Evolutionary conservation across 192 early-diverging fungal genomes (phyloP).

Genomic region (Coemansia sp.): DNA sequence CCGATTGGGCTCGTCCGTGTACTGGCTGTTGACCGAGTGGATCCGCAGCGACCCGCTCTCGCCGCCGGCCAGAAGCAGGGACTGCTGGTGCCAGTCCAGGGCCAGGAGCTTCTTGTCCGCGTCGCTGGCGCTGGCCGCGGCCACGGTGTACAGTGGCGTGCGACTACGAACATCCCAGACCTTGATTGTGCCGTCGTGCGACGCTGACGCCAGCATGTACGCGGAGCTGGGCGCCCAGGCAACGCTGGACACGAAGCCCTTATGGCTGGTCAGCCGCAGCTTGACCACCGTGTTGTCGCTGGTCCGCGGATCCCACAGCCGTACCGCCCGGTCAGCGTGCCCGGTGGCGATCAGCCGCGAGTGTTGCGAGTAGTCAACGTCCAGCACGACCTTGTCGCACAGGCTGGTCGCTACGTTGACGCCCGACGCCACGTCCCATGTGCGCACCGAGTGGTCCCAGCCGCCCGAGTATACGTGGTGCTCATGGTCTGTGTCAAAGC

Average conservation of each 20-base stretch:
- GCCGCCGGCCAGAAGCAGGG: slow-evolving; percentile 45
- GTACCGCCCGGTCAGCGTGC: slow-evolving; percentile 74
- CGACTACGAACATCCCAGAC: slow-evolving; percentile 95
- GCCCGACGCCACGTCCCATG: slow-evolving; percentile 82
- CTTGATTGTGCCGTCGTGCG: slow-evolving; percentile 82
- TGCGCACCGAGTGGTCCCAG: slow-evolving; percentile 88
- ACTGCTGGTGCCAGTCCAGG: slow-evolving; percentile 48
- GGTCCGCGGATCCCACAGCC: slow-evolving; percentile 88
- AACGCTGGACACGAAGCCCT: slow-evolving; percentile 79
- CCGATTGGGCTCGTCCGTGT: slow-evolving; percentile 6
- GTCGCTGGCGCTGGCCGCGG: slow-evolving; percentile 28
- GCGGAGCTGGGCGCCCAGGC: slow-evolving; percentile 75
- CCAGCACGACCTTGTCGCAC: slow-evolving; percentile 84
- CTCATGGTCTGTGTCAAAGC: slow-evolving; percentile 60
- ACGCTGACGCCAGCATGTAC: slow-evolving; percentile 74
- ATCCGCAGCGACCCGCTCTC: slow-evolving; percentile 49
- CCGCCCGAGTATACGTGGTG: slow-evolving; percentile 78
- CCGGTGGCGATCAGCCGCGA: slow-evolving; percentile 79
- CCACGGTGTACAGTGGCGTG: slow-evolving; percentile 74
- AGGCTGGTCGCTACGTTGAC: slow-evolving; percentile 75
- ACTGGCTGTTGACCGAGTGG: slow-evolving; percentile 40
- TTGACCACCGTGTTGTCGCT: slow-evolving; percentile 73
- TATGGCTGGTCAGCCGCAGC: slow-evolving; percentile 70
- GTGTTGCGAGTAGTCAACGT: slow-evolving; percentile 65
- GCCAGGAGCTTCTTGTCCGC: slow-evolving; percentile 50